Base-by-base conservation (phyloP, 2,329 filamentous ascomycete genomes). In the Fusarium vanettenii region DNA sequence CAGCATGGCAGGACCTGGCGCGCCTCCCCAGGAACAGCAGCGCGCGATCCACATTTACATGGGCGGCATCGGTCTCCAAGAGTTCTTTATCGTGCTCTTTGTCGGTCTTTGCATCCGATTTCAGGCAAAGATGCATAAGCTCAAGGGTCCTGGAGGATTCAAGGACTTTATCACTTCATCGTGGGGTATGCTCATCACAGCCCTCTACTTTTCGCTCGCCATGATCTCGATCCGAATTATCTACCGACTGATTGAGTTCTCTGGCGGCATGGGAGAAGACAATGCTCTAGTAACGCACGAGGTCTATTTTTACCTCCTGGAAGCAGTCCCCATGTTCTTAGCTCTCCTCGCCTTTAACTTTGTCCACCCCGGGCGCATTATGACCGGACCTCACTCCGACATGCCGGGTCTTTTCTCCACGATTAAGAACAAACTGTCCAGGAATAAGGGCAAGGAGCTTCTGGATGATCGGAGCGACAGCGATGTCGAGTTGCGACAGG, bases 191-290 rank as follows among this genome's bases (percentile, higher is more conserved):
- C 69, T 79, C 3, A 59, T 75, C 5, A 67, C 35, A 18, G 80
- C 82, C 0, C 79, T 86, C 0, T 86, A 85, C 70, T 73, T 79
- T 25, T 83, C 81, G 0, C 75, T 86, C 0, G 52, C 74, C 7
- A 80, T 84, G 69, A 85, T 86, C 29, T 80, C 81, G 0, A 76
- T 85, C 18, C 86, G 89, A 16, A 91, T 91, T 69, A 82, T 89
- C 64, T 91, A 87, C 79, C 86, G 89, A 4, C 80, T 91, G 2
- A 76, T 84, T 20, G 88, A 91, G 71, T 90, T 87, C 74, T 84
- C 85, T 0, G 81, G 82, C 1, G 87, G 85, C 0, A 75, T 84
- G 35, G 73, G 66, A 0, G 61, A 72, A 10, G 74, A 80, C 1
- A 80, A 79, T 7, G 41, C 63, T 0, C 55, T 79, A 0, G 57